phyloP scores from a whole-genome alignment of 2,329 filamentous ascomycete genomes.

The Beauveria scarabaeidicola region DNA sequence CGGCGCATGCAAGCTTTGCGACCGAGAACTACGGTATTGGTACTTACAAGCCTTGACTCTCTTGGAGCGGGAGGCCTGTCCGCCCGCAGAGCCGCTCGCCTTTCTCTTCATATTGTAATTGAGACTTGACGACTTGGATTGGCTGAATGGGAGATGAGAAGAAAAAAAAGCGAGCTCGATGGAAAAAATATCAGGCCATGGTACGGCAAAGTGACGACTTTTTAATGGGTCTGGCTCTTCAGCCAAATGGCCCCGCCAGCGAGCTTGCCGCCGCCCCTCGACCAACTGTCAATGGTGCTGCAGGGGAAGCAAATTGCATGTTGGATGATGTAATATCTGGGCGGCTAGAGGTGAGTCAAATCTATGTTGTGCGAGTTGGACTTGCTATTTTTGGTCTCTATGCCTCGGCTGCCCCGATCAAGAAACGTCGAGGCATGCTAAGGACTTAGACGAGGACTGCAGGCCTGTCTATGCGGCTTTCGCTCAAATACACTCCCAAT shows the following conservation, averaged over 20 bases:
- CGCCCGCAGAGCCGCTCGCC: neutral
- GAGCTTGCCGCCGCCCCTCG: neutral
- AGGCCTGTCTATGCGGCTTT: too few species aligned
- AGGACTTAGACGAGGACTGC: too few species aligned
- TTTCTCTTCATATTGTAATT: conserved; percentile 10
- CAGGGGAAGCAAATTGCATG: neutral
- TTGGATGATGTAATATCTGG: neutral
- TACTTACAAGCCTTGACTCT: conserved; percentile 1
- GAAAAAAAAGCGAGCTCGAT: neutral
- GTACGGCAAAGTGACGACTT: conserved; percentile 7
- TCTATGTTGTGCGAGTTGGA: neutral
- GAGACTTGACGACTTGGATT: neutral
- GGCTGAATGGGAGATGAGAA: neutral
- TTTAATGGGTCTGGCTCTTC: conserved; percentile 4
- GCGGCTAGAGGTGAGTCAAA: neutral
- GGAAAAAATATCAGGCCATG: conserved; percentile 10
- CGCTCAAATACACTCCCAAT: neutral
- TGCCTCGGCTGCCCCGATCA: neutral
- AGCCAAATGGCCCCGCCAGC: neutral
- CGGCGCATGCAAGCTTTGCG: neutral
- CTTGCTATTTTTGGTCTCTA: neutral
- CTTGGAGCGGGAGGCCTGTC: neutral
- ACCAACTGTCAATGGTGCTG: neutral
- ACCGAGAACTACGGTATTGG: neutral
- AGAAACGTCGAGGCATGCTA: too few species aligned